These are phyloP conservation scores for Epichloe gansuensis DNA, from an alignment of 2,329 filamentous ascomycete species.

Conservation along the genomic window DNA sequence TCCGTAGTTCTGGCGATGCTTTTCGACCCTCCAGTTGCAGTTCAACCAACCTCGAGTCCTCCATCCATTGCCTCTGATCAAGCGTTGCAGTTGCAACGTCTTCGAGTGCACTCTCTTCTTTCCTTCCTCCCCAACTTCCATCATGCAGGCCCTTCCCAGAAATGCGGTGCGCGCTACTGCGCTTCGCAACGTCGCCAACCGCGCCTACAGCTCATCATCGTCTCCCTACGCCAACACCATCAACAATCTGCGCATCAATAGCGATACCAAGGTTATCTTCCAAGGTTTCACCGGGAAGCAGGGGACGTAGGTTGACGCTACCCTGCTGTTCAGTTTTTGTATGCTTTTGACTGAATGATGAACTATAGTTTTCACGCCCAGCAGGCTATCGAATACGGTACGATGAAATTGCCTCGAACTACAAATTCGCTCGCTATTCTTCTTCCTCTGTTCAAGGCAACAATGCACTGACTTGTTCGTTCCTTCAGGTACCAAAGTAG, in stretches of 20 bases:
- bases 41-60: constrained; percentile 9
- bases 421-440: not conserved
- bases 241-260: constrained; percentile 83
- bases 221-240: constrained; percentile 60
- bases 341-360: constrained; percentile 7
- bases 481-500: constrained; percentile 73
- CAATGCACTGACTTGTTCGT: constrained; percentile 12
- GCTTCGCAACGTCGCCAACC: constrained; percentile 51
- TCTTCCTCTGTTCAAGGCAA: not conserved
- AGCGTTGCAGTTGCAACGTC: constrained; percentile 11
- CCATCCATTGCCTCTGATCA: constrained; percentile 9
- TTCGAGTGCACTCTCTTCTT: constrained; percentile 2
- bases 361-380: constrained; percentile 77
- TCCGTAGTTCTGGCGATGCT: constrained; percentile 3
- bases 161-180: constrained; percentile 52
- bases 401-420: constrained; percentile 15
- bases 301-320: constrained; percentile 58
- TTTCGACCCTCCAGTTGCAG: constrained; percentile 10
- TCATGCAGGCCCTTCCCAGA: constrained; percentile 78
- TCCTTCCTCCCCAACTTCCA: constrained; percentile 19
- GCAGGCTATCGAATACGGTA: constrained; percentile 98
- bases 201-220: constrained; percentile 47
- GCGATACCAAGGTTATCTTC: constrained; percentile 87
- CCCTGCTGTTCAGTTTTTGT: not conserved
- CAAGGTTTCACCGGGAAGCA: constrained; percentile 97